These are phyloP conservation scores for Penicillium digitatum DNA, from an alignment of 2,329 filamentous ascomycete species.

Conservation along the genomic window DNA sequence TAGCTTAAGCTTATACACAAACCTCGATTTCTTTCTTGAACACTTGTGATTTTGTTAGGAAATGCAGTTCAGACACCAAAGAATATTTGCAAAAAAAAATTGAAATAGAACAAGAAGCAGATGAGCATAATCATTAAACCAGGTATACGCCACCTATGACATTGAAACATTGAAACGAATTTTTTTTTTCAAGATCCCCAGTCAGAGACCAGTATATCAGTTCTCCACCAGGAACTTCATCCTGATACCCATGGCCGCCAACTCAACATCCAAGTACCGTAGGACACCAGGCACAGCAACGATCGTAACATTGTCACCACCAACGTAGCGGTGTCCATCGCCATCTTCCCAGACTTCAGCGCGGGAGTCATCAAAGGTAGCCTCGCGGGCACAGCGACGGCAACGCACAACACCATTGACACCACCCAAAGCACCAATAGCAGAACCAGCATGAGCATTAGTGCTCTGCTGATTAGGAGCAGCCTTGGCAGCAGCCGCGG, in stretches of 20 bases:
- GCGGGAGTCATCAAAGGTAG: constrained; percentile 61
- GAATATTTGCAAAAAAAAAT: constrained; percentile 8
- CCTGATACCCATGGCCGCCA: constrained; percentile 93
- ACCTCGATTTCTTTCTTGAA: background rate
- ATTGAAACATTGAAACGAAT: constrained; percentile 18
- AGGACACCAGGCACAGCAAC: constrained; percentile 91
- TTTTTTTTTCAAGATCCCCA: constrained; percentile 11
- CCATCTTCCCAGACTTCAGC: constrained; percentile 85
- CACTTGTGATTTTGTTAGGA: background rate
- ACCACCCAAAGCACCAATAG: constrained; percentile 58
- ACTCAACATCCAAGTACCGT: constrained; percentile 88
- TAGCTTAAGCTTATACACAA: background rate
- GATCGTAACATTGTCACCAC: constrained; percentile 84
- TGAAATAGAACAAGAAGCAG: constrained; percentile 12
- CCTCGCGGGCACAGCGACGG: constrained; percentile 69
- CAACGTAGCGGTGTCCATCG: constrained; percentile 74
- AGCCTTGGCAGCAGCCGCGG: constrained; percentile 31
- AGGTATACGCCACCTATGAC: constrained; percentile 27
- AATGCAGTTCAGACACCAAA: constrained; percentile 3
- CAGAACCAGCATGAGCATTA: constrained; percentile 43
- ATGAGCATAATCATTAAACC: constrained; percentile 14
- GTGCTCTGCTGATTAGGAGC: constrained; percentile 27
- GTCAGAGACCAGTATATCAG: constrained; percentile 18
- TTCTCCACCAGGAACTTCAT: constrained; percentile 79
- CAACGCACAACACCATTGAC: constrained; percentile 65